Conservation (phyloP, 225 moss, liverwort and hornwort genomes). For the Marchantia polymorpha region DNA sequence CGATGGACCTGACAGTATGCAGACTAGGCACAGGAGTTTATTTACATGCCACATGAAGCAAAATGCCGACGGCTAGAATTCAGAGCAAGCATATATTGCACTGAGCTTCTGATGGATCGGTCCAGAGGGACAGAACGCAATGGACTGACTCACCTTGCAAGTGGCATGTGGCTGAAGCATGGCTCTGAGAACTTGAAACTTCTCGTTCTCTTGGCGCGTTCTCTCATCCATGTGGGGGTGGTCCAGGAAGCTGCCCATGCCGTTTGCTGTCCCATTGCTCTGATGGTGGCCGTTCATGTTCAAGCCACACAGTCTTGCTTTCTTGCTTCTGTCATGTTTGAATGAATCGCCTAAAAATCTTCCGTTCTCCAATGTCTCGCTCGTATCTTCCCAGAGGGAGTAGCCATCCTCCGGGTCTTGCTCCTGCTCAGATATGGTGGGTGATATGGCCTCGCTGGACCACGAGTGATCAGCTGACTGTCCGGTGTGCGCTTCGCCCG, state of each 20-base stretch:
- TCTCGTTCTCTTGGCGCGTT: slow-evolving; percentile 11
- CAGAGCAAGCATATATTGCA: too few relatives aligned
- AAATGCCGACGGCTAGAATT: too few relatives aligned
- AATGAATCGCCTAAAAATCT: slow-evolving; percentile 4
- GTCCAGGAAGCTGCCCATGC: slow-evolving; percentile 2
- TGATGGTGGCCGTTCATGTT: slow-evolving; percentile 2
- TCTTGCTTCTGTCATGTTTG: slow-evolving; percentile 16
- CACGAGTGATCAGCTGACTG: slow-evolving; percentile 23
- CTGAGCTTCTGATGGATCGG: neutral
- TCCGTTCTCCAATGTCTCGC: slow-evolving; percentile 9
- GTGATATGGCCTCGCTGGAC: slow-evolving; percentile 27
- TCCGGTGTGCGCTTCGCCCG: slow-evolving; percentile 9
- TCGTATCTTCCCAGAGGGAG: slow-evolving; percentile 20
- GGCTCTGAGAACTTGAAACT: slow-evolving; percentile 12
- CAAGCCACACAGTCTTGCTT: slow-evolving; percentile 14
- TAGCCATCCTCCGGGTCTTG: slow-evolving; percentile 20
- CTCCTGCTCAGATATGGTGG: slow-evolving; percentile 22
- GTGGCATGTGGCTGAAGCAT: slow-evolving; percentile 21
- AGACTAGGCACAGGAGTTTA: too few relatives aligned
- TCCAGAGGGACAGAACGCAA: neutral
- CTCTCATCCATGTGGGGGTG: neutral
- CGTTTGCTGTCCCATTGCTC: neutral
- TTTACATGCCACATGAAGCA: too few relatives aligned
- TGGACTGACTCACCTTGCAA: slow-evolving; percentile 10
- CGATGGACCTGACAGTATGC: neutral